Conservation (phyloP, 768 basidiomycete species). For the Tremella fuciformis region DNA sequence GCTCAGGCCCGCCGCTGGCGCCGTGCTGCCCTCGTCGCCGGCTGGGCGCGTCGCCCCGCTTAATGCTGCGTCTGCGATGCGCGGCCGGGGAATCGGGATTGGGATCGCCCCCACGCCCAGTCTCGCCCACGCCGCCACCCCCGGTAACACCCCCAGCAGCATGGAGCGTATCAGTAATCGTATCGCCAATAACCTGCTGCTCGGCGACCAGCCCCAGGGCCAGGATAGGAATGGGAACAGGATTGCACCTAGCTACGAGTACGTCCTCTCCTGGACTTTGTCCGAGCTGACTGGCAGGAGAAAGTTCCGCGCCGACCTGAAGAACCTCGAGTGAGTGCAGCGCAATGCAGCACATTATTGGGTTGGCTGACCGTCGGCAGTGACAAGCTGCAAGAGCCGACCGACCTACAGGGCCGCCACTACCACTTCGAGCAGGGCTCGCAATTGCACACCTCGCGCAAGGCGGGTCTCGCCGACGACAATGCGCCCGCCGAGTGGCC, state of each 20-base stretch:
- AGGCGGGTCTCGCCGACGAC: too few species aligned
- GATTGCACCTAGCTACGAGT: slow-evolving; percentile 28
- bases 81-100: slow-evolving; percentile 15
- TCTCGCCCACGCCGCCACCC: slow-evolving; percentile 13
- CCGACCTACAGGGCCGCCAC: too few species aligned
- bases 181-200: slow-evolving; percentile 17
- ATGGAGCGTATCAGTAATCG: slow-evolving; percentile 19
- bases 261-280: not conserved
- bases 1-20: not conserved
- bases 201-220: slow-evolving; percentile 2
- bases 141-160: slow-evolving; percentile 19
- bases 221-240: not conserved
- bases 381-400: too few species aligned
- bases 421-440: too few species aligned
- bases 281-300: slow-evolving; percentile 3
- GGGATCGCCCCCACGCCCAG: not conserved
- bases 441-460: too few species aligned
- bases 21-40: slow-evolving; percentile 10
- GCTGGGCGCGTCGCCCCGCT: slow-evolving; percentile 9
- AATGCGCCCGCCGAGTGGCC: too few species aligned
- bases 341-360: too few species aligned
- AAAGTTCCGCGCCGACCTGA: slow-evolving; percentile 16
- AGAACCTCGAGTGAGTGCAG: slow-evolving; percentile 18
- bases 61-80: slow-evolving; percentile 17
- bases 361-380: too few species aligned